Evolutionary conservation across 495 filamentous ascomycete species (phyloP).

Genomic region (Wilcoxina mikolae): DNA sequence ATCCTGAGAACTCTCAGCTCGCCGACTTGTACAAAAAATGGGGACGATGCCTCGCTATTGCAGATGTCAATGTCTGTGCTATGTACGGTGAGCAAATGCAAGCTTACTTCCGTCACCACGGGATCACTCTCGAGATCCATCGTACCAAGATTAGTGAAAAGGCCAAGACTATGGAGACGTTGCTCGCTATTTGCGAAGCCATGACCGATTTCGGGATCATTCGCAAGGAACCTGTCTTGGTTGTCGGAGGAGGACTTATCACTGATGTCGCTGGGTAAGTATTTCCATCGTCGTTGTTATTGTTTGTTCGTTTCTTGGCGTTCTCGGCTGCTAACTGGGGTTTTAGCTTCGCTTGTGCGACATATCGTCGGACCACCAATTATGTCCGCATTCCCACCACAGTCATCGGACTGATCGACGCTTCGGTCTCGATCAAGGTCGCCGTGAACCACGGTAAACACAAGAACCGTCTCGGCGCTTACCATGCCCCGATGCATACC

Average conservation of each 20-base stretch:
- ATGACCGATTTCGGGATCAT: constrained; percentile 53
- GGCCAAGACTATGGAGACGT: constrained; percentile 46
- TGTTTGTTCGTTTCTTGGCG: constrained; percentile 24
- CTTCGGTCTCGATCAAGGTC: constrained; percentile 49
- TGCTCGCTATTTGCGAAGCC: constrained; percentile 45
- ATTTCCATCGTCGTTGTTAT: constrained; percentile 21
- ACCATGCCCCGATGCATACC: constrained; percentile 50
- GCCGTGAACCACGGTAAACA: constrained; percentile 52
- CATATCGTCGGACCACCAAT: constrained; percentile 41
- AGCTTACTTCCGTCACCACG: constrained; percentile 42
- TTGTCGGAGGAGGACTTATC: constrained; percentile 48
- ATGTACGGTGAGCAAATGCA: constrained; percentile 46
- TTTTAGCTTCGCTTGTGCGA: constrained; percentile 46
- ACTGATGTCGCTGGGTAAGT: constrained; percentile 50
- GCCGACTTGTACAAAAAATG: constrained; percentile 44
- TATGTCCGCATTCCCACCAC: constrained; percentile 48
- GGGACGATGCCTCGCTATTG: constrained; percentile 44
- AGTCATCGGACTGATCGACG: constrained; percentile 52
- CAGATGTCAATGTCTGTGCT: constrained; percentile 45
- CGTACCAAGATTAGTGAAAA: constrained; percentile 52
- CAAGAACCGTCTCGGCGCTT: constrained; percentile 52
- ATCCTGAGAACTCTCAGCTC: constrained; percentile 37
- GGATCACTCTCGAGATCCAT: constrained; percentile 42
- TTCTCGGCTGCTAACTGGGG: constrained; percentile 13
- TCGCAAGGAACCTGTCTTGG: constrained; percentile 49